Evolutionary conservation across 805 yeast genomes (phyloP), one percentile per base, ranked within the genome.

Genomic region (Kodamaea hsintzibuensis): DNA sequence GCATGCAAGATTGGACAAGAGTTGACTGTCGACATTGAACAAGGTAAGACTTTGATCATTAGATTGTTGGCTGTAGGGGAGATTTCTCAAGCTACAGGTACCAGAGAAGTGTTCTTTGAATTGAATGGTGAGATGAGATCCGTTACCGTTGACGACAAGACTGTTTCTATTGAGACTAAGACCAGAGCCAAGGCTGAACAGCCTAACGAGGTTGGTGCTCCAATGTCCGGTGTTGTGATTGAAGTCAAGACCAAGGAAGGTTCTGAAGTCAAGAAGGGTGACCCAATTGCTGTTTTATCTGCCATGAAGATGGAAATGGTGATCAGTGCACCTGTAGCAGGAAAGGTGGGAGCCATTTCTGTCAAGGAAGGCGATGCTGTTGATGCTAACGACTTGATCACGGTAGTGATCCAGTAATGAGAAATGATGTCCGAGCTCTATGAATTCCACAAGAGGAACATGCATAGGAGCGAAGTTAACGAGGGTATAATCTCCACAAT

Each of bases 291-390:
- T 57, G 96, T 93, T 22, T 81, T 93, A 69, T 85, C 93, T 69
- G 99, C 99, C 59, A 93, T 93, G 99, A 93, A 93, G 84, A 93
- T 93, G 99, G 99, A 95, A 79, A 95, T 95, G 98, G 96, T 95
- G 50, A 92, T 93, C 64, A 83, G 91, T 70, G 93, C 99, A 18
- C 96, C 96, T 52, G 88, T 84, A 55, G 81, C 86, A 55, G 99
- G 99, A 71, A 83, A 82, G 68, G 84, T 95, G 57, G 85, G 87
- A 47, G 90, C 87, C 18, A 81, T 95, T 17, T 71, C 80, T 48
- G 88, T 91, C 60, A 86, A 86, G 72, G 96, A 90, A 69, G 96
- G 97, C 63, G 99, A 95, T 66, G 86, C 93, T 50, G 98, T 95
- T 48, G 99, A 92, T 66, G 96, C 98, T 52, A 86, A 88, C 59